phyloP scores from a whole-genome alignment of 306 rosid genomes.

The Carpinus viminea region DNA sequence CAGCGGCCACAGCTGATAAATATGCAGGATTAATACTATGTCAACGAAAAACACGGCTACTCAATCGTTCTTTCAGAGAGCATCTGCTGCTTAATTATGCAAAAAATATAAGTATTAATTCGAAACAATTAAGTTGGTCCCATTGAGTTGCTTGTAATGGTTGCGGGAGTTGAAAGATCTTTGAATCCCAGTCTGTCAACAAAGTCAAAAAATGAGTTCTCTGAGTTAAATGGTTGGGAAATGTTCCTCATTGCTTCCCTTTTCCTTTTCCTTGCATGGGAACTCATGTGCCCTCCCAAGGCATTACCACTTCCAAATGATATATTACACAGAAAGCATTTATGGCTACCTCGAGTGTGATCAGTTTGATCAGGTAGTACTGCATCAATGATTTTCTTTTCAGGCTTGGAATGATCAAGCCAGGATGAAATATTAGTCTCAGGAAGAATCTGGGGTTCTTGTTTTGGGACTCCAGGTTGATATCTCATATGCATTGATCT shows the following conservation, averaged over 20 bases:
- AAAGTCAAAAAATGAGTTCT: no score
- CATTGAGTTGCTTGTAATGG: no score
- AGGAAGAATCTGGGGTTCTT: not conserved
- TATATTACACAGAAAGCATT: not conserved
- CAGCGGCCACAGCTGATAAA: no score
- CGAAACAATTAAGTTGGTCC: not conserved
- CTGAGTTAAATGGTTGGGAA: not conserved
- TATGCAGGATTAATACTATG: no score
- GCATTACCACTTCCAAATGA: not conserved
- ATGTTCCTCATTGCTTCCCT: not conserved
- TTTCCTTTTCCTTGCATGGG: conserved; percentile 12
- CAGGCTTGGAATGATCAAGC: not conserved
- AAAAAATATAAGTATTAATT: no score
- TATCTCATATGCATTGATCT: not conserved
- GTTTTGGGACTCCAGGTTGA: not conserved
- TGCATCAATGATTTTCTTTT: not conserved
- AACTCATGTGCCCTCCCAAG: conserved; percentile 20
- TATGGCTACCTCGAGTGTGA: not conserved
- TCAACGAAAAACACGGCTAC: no score
- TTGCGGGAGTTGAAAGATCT: no score
- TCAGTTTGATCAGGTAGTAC: not conserved
- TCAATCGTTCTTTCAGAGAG: no score
- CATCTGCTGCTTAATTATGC: no score
- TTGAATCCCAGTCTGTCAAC: no score
- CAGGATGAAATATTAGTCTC: not conserved